phyloP scores from a whole-genome alignment of 352 stramenopile species.

The Globisporangium canariense region DNA sequence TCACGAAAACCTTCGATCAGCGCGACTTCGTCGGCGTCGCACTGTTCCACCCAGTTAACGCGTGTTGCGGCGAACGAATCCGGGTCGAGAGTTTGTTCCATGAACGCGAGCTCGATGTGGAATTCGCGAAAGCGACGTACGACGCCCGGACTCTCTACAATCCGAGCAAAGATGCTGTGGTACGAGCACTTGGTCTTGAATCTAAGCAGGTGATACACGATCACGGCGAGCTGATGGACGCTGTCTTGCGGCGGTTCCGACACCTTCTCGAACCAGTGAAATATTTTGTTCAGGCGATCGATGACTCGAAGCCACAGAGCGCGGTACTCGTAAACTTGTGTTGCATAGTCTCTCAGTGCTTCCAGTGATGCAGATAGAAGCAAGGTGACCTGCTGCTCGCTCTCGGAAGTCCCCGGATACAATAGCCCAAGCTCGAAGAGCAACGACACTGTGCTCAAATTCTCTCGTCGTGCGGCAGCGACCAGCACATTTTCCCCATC shows the following conservation, averaged over 20 bases:
- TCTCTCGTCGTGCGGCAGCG: not conserved
- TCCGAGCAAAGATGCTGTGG: not conserved
- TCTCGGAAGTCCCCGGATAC: too few relatives aligned
- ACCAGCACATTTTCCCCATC: conserved; percentile 10
- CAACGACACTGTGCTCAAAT: not conserved
- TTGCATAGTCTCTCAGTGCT: not conserved
- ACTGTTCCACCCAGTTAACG: not conserved
- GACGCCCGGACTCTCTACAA: not conserved
- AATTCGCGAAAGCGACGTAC: conserved; percentile 3
- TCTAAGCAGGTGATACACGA: not conserved
- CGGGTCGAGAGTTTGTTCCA: not conserved
- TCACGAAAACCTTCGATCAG: not conserved
- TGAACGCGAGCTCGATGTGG: conserved; percentile 1
- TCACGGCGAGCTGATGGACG: not conserved
- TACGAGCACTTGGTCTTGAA: not conserved
- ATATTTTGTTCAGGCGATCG: not conserved
- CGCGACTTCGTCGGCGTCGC: not conserved
- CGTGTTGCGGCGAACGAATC: not conserved
- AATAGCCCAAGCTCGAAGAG: not conserved
- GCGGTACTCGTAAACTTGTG: not conserved
- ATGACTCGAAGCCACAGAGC: conserved; percentile 2
- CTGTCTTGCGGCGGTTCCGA: not conserved
- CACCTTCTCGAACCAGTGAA: not conserved
- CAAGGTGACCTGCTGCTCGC: not conserved
- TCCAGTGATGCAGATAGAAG: conserved; percentile 5